phyloP scores from a whole-genome alignment of 805 yeast species.

The Zygosaccharomyces rouxii region DNA sequence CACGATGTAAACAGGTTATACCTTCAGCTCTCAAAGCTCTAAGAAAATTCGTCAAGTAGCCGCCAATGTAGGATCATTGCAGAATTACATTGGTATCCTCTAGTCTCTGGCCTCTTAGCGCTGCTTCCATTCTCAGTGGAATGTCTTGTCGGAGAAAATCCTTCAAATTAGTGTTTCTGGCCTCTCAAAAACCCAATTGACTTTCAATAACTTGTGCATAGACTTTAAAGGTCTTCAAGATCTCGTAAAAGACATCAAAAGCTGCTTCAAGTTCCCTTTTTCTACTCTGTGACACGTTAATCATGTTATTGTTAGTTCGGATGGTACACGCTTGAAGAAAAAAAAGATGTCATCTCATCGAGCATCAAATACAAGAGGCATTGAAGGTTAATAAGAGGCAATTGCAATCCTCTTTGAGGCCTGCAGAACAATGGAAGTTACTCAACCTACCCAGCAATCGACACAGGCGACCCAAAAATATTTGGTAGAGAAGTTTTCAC shows the following conservation, averaged over 20 bases:
- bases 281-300: background rate
- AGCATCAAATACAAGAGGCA: background rate
- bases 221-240: background rate
- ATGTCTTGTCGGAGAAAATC: background rate
- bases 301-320: background rate
- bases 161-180: too few species aligned
- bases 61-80: too few species aligned
- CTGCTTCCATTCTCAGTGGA: background rate
- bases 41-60: too few species aligned
- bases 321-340: background rate
- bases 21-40: too few species aligned
- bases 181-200: background rate
- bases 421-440: constrained; percentile 18
- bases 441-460: constrained; percentile 43
- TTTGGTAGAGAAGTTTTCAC: constrained; percentile 36
- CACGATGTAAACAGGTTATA: background rate
- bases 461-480: constrained; percentile 39
- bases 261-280: background rate
- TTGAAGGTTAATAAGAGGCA: background rate
- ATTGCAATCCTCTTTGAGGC: background rate
- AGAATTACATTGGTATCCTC: too few species aligned
- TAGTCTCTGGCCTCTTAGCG: background rate
- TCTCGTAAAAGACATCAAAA: background rate
- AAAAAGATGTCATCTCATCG: constrained; percentile 3
- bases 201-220: background rate